Conservation (phyloP, 345 rosid species). For the Adansonia digitata region DNA sequence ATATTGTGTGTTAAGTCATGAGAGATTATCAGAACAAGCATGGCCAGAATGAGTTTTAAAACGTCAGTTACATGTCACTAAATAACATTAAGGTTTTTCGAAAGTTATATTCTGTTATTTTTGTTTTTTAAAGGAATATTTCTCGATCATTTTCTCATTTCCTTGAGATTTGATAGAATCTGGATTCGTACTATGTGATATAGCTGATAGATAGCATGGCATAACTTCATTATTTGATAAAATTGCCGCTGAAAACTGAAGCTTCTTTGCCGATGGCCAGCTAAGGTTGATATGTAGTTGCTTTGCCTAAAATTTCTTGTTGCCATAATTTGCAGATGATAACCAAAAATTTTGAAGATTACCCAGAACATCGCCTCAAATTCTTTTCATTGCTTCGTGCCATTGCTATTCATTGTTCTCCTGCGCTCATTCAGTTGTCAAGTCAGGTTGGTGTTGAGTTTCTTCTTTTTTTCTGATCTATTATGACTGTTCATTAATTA, state of each 20-base stretch:
- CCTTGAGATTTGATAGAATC: not conserved
- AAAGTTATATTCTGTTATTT: not conserved
- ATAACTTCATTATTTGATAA: not conserved
- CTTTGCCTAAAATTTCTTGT: not conserved
- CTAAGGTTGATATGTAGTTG: not conserved
- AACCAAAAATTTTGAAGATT: too few species aligned
- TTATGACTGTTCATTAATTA: not conserved
- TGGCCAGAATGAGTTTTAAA: not conserved
- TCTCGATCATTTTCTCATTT: not conserved
- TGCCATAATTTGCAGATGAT: slow-evolving; percentile 66
- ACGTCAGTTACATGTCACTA: too few species aligned
- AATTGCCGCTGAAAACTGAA: not conserved
- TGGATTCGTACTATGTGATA: not conserved
- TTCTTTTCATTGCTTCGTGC: slow-evolving; percentile 97
- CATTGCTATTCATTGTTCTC: slow-evolving; percentile 88
- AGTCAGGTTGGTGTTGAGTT: slow-evolving; percentile 64
- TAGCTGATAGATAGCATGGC: not conserved
- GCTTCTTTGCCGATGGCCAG: not conserved
- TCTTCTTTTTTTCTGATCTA: not conserved
- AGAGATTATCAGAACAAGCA: not conserved
- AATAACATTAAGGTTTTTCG: not conserved
- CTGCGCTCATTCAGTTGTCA: slow-evolving; percentile 80
- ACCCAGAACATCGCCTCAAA: slow-evolving; percentile 97
- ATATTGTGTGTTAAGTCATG: not conserved
- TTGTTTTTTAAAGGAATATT: not conserved